Percentiles rank a stretch among this genome's conserved stretches.
Conservation (phyloP, 805 yeast species). For the Candida khao-thaluensis region DNA sequence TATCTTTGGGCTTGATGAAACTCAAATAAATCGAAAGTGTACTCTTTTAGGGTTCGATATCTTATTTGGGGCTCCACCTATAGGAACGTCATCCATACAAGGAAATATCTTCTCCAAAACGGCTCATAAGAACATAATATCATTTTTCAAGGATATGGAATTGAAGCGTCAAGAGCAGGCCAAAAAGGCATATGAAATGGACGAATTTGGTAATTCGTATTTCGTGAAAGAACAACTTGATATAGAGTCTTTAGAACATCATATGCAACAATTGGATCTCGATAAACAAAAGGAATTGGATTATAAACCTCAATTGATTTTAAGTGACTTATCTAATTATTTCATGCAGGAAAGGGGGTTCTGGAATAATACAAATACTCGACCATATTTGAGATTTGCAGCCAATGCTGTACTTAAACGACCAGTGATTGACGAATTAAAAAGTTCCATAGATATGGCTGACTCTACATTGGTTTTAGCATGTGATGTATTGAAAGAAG, state of each 20-base stretch:
- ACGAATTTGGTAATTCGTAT: conserved; percentile 22
- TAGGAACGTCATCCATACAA: conserved; percentile 76
- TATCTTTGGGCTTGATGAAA: conserved; percentile 26
- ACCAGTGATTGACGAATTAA: conserved; percentile 24
- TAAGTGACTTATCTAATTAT: conserved; percentile 37
- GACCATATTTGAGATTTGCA: conserved; percentile 33
- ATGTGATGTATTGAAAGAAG: conserved; percentile 26
- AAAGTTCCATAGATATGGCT: conserved; percentile 37
- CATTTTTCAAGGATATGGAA: conserved; percentile 30
- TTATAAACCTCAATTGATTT: conserved; percentile 35
- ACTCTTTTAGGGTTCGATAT: conserved; percentile 51
- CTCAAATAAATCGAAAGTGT: conserved; percentile 28
- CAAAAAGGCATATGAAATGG: not conserved
- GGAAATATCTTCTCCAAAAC: conserved; percentile 75
- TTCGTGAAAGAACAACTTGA: conserved; percentile 27
- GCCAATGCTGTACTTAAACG: conserved; percentile 26
- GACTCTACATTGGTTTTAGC: conserved; percentile 37
- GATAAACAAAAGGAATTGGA: conserved; percentile 11
- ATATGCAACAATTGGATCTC: conserved; percentile 1
- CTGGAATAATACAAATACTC: conserved; percentile 34
- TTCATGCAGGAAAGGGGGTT: conserved; percentile 37
- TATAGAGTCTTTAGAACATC: conserved; percentile 12
- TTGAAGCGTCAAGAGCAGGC: conserved; percentile 13
- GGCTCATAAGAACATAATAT: conserved; percentile 23
- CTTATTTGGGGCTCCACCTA: conserved; percentile 74